phyloP scores from a whole-genome alignment of 2,329 filamentous ascomycete species.

The Epichloe sylvatica region DNA sequence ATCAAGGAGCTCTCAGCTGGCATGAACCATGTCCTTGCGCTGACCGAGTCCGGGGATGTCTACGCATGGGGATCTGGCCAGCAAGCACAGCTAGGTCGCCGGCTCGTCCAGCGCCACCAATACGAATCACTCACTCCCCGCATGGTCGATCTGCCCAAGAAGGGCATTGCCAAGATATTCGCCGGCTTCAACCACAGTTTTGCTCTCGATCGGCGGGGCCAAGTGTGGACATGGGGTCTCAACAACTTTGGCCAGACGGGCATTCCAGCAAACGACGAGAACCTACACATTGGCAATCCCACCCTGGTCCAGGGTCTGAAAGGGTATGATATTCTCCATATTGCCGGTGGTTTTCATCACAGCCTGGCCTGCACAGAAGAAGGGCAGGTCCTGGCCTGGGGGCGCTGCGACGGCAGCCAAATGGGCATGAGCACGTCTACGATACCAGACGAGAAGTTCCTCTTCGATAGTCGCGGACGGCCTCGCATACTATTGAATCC shows the following conservation, averaged over 20 bases:
- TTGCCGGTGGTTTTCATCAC: slow-evolving; percentile 31
- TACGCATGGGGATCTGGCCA: slow-evolving; percentile 10
- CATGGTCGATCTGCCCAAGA: slow-evolving; percentile 10
- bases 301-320: slow-evolving; percentile 33
- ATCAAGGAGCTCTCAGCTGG: slow-evolving; percentile 47
- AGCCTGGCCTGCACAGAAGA: slow-evolving; percentile 29
- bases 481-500: slow-evolving; percentile 5
- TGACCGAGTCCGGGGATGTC: slow-evolving; percentile 36
- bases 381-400: slow-evolving; percentile 31
- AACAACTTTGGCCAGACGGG: slow-evolving; percentile 61
- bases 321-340: slow-evolving; percentile 37
- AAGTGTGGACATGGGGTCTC: slow-evolving; percentile 54
- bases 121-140: slow-evolving; percentile 33
- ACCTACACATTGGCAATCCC: slow-evolving; percentile 28
- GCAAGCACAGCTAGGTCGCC: slow-evolving; percentile 39
- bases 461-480: slow-evolving; percentile 4
- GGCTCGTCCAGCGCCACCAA: slow-evolving; percentile 34
- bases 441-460: slow-evolving; percentile 3
- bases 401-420: slow-evolving; percentile 28
- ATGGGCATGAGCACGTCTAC: slow-evolving; percentile 5
- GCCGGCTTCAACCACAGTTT: slow-evolving; percentile 57
- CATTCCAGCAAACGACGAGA: slow-evolving; percentile 35
- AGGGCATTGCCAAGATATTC: slow-evolving; percentile 25
- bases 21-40: slow-evolving; percentile 51
- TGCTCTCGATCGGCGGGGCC: slow-evolving; percentile 48